Evolutionary conservation across 805 yeast species (phyloP), one percentile per base, ranked within the genome.

Genomic region (Naumovozyma castellii): DNA sequence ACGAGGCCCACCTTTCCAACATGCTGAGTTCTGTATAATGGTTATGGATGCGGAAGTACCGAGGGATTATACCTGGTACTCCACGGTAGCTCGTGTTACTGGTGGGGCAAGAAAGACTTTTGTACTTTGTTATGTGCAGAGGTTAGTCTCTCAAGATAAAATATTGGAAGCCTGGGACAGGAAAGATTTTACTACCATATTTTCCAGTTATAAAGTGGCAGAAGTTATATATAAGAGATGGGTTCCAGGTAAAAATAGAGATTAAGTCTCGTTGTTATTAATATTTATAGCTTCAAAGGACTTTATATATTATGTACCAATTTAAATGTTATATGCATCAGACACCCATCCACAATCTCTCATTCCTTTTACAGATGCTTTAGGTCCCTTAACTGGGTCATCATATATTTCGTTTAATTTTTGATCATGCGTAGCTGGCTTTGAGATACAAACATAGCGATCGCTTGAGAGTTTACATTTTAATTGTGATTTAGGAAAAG

Each of bases 1-100:
- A 39, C 68, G 90, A 42, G 99, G 99, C 0, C 98, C 97, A 6
- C 97, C 97, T 1, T 86, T 88, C 57, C 77, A 81, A 37, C 99
- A 92, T 57, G 97, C 98, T 0, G 95, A 87, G 56, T 84, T 76
- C 58, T 84, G 90, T 5, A 64, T 85, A 3, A 54, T 73, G 46
- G 49, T 53, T 0, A 44, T 56, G 27, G 47, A 45, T 1, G 48
- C 40, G 8, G 27, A 34, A 12, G 32, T 9, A 8, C 39, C 61
- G 0, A 61, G 55, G 28, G 68, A 60, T 43, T 77, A 75, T 72
- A 69, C 67, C 55, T 81, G 88, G 76, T 68, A 75, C 38, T 76
- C 85, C 3, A 71, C 86, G 2, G 58, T 77, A 18, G 78, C 81
- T 35, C 73, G 99, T 43, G 95, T 92, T 1, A 75, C 85, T 34